These are phyloP conservation scores for Populus euphratica DNA, from an alignment of 345 rosid species.

Conservation along the genomic window DNA sequence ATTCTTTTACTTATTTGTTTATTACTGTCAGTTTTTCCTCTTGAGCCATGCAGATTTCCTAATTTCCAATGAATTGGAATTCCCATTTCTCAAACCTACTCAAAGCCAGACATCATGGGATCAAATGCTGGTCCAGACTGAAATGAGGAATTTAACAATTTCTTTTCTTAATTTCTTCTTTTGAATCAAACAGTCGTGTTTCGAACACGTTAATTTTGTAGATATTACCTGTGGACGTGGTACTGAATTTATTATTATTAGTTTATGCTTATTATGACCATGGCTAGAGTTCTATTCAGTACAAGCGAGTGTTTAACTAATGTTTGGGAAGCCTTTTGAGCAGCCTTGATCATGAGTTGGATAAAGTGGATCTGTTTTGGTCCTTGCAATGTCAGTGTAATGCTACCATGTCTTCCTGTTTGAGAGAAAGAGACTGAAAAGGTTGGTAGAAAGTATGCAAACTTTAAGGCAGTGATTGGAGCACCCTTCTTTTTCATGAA, in stretches of 20 bases:
- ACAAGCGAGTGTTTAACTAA: neutral
- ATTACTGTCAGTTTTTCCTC: neutral
- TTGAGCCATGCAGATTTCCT: conserved; percentile 27
- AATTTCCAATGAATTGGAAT: conserved; percentile 20
- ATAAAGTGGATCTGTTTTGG: conserved; percentile 21
- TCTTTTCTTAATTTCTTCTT: neutral
- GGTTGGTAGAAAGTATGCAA: conserved; percentile 12
- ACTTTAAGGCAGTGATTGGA: conserved; percentile 21
- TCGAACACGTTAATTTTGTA: neutral
- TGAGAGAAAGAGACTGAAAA: conserved; percentile 12
- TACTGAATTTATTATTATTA: neutral
- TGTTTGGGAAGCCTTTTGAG: conserved; percentile 3
- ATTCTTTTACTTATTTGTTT: neutral
- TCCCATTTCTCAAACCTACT: conserved; percentile 13
- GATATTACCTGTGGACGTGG: conserved; percentile 5
- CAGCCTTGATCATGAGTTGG: conserved; percentile 13
- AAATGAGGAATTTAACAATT: neutral
- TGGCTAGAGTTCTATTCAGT: neutral
- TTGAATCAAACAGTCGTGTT: neutral
- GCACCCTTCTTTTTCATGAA: neutral
- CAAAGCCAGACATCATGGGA: conserved; percentile 45
- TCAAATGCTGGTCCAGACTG: conserved; percentile 34
- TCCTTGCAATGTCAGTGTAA: conserved; percentile 23
- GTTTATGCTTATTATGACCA: neutral
- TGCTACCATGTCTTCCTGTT: conserved; percentile 14